Evolutionary conservation across 164 flowering plant genomes (phyloP).

Genomic region (Macadamia tetraphylla): DNA sequence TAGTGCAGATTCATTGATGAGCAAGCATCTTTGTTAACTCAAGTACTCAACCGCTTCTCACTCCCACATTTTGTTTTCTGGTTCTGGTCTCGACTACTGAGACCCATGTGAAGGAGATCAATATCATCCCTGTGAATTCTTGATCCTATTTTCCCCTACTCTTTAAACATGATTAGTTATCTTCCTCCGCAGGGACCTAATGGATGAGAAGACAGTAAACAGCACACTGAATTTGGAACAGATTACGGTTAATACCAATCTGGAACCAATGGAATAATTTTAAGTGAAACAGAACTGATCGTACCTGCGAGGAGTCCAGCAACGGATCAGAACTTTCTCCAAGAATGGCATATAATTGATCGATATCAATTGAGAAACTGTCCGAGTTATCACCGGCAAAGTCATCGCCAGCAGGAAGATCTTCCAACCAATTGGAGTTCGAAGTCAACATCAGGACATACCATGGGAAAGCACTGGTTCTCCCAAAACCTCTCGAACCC

Average conservation of each 20-base stretch:
- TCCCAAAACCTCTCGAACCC: neutral
- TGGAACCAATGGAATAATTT: neutral
- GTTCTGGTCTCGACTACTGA: no score
- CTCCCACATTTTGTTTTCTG: no score
- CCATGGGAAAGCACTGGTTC: neutral
- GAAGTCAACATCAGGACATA: slow-evolving; percentile 20
- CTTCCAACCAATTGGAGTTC: slow-evolving; percentile 1
- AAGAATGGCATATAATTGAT: slow-evolving; percentile 15
- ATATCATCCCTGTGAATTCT: no score
- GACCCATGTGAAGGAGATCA: no score
- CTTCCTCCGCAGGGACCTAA: no score
- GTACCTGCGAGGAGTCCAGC: slow-evolving; percentile 8
- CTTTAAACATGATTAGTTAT: no score
- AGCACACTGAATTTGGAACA: neutral
- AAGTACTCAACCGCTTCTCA: no score
- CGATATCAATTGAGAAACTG: slow-evolving; percentile 17
- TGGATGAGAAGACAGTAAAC: neutral
- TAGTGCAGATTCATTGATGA: no score
- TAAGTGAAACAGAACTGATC: neutral
- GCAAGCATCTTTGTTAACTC: no score
- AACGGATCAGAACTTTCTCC: slow-evolving; percentile 15
- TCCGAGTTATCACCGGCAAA: slow-evolving; percentile 8
- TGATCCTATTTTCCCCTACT: no score
- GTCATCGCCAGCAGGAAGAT: neutral
- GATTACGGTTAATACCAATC: neutral